phyloP scores from a whole-genome alignment of 2,329 filamentous ascomycete genomes.

The Xylaria hypoxylon region DNA sequence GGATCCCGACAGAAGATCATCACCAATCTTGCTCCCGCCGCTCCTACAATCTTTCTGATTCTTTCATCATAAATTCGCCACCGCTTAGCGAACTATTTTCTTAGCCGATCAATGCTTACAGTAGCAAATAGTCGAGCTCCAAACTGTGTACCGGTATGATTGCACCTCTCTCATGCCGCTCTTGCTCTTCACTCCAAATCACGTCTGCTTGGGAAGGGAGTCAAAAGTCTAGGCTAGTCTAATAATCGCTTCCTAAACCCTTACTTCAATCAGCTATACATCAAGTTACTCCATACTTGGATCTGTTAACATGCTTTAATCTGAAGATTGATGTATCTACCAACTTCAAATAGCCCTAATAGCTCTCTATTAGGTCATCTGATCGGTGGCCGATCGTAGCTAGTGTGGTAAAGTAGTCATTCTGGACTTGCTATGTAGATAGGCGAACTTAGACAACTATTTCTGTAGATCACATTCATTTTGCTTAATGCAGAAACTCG shows the following conservation, averaged over 20 bases:
- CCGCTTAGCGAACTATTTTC: slow-evolving; percentile 5
- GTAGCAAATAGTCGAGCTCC: not conserved
- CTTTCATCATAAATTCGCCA: slow-evolving; percentile 17
- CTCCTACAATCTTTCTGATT: not conserved
- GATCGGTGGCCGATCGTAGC: not conserved
- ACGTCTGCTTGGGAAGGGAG: no score
- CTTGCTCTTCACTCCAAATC: no score
- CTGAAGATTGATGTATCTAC: not conserved
- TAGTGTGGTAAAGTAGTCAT: not conserved
- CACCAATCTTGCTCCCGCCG: not conserved
- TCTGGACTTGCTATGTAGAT: not conserved
- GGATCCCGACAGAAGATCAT: slow-evolving; percentile 16
- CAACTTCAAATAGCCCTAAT: no score
- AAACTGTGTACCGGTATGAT: not conserved
- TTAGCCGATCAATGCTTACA: not conserved
- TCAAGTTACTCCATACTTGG: not conserved
- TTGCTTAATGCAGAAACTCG: not conserved
- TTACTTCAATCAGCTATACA: no score
- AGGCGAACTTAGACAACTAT: not conserved
- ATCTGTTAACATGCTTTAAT: no score
- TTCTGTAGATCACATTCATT: not conserved
- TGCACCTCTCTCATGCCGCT: no score
- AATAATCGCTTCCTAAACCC: not conserved
- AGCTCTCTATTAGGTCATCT: not conserved
- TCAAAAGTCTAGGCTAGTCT: not conserved